Evolutionary conservation across 2,329 filamentous ascomycete genomes (phyloP), one percentile per base, ranked within the genome.

Genomic region (Didymosphaeria variabile): DNA sequence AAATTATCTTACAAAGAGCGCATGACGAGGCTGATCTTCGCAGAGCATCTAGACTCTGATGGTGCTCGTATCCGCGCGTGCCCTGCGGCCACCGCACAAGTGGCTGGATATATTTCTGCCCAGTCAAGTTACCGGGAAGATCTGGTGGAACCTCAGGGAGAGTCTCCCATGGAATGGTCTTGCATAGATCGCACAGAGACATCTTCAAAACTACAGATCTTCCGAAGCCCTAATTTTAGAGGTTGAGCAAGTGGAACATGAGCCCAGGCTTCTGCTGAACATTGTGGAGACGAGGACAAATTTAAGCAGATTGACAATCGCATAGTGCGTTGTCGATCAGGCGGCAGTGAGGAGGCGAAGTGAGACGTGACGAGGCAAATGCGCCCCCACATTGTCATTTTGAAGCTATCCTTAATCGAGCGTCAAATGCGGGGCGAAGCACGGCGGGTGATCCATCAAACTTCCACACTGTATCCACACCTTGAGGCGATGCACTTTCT

Each of bases 161-260:
- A 32, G 34, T 12, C 19, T 62, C 52, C 60, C 60, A 62, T 2
- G 56, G 60, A 13, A 62, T 62, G 9, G 23, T 55, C 17, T n/a
- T 45, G 38, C 60, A 62, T 34, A 62, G 50, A 23, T 59, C 46
- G 31, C 60, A 62, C 13, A 62, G 23, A 34, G 60, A 32, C 56
- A 61, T 60, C 17, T 34, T 31, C 3, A 13, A 34, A 12, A 8
- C 36, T 13, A 31, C 4, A n/a, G 13, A 8, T n/a, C 7, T 5
- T 21, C 12, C 44, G 15, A 13, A 17, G 17, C 1, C 13, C 15
- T 45, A 31, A 4, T 9, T 15, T 12, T 26, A 23, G 23, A 49
- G 31, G 49, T 21, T 51, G 26, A 12, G 50, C 26, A 40, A 21
- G 36, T 49, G 15, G 26, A 29, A 29, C 26, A 29, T 29, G 4